Evolutionary conservation across 2,329 filamentous ascomycete species (phyloP), one percentile per base, ranked within the genome.

Genomic region (Camptophora hylomeconis): DNA sequence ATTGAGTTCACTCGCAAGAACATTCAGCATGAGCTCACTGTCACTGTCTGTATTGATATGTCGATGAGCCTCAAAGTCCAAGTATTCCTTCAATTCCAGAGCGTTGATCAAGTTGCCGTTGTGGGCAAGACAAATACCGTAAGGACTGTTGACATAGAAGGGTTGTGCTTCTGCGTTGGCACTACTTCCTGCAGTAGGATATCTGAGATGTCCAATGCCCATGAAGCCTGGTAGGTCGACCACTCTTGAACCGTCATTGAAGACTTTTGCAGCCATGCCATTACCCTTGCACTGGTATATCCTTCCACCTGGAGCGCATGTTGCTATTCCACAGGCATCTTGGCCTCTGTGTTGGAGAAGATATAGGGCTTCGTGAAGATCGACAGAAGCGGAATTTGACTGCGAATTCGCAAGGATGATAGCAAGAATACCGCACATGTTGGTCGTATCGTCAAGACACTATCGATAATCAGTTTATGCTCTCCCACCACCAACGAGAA

Each of bases 41-140:
- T 92, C 83, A 33, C 77, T 84, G 47, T 92, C 82, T 16, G 83
- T 86, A 57, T 92, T 93, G 62, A 89, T 80, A 52, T 92, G 83
- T 42, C 82, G 70, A 49, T 81, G 81, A 5, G 80, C 81, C 41
- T 80, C 78, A 40, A 75, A 61, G 46, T 92, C 82, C 26, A 92
- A 64, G 49, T 75, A 81, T 36, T 63, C 57, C 51, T 70, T 72
- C 26, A 92, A 62, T 29, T 80, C 73, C 2, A 66, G 65, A 4
- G 76, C 72, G 49, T 92, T 83, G 61, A 92, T 80, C 25, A 93
- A 64, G 56, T 93, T 93, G 36, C 86, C 84, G 48, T 93, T 93
- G 57, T 89, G 77, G 13, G 76, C 70, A 50, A 89, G 69, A 47
- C 69, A 80, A 45, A 92, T 78, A 26, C 83, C 83, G 49, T 83